These are phyloP conservation scores for Galerina marginata DNA, from an alignment of 768 basidiomycete genomes.

Conservation along the genomic window DNA sequence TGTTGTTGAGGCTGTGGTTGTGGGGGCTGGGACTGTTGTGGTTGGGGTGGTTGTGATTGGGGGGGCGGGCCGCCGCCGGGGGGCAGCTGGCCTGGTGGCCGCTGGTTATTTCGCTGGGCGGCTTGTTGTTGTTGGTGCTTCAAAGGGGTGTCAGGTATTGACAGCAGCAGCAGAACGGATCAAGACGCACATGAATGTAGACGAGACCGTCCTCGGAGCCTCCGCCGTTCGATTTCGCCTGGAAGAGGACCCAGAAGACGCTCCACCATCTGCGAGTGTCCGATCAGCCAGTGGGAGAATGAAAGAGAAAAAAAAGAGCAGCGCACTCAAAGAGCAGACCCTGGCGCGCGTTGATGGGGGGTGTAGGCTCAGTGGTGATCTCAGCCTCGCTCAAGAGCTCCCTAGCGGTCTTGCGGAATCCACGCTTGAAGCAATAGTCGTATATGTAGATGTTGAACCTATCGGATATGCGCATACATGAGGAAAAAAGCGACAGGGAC, in stretches of 20 bases:
- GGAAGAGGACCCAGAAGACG: conserved; percentile 87
- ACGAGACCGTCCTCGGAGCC: conserved; percentile 75
- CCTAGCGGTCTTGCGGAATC: conserved; percentile 72
- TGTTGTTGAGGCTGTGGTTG: not conserved
- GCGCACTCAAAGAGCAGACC: conserved; percentile 84
- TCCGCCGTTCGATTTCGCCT: conserved; percentile 72
- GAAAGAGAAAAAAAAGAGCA: conserved; percentile 14
- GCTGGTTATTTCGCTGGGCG: conserved; percentile 28
- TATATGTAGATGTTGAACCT: conserved; percentile 93
- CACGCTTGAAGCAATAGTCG: conserved; percentile 84
- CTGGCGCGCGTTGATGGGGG: conserved; percentile 84
- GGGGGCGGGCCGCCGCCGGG: not conserved
- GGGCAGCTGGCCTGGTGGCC: conserved; percentile 4
- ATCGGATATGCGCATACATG: conserved; percentile 10
- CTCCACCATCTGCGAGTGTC: conserved; percentile 75
- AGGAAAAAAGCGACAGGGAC: conserved; percentile 5
- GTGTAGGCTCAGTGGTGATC: conserved; percentile 61
- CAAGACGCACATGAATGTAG: conserved; percentile 65
- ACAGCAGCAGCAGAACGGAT: conserved; percentile 3
- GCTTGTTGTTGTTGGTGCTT: conserved; percentile 30
- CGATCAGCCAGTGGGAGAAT: conserved; percentile 16
- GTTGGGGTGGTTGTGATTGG: not conserved
- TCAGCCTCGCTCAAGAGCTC: conserved; percentile 74
- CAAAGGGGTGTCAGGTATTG: conserved; percentile 7
- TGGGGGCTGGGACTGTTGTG: not conserved